Base-by-base conservation (phyloP, 2,329 filamentous ascomycete species). In the Trichoderma endophyticum region DNA sequence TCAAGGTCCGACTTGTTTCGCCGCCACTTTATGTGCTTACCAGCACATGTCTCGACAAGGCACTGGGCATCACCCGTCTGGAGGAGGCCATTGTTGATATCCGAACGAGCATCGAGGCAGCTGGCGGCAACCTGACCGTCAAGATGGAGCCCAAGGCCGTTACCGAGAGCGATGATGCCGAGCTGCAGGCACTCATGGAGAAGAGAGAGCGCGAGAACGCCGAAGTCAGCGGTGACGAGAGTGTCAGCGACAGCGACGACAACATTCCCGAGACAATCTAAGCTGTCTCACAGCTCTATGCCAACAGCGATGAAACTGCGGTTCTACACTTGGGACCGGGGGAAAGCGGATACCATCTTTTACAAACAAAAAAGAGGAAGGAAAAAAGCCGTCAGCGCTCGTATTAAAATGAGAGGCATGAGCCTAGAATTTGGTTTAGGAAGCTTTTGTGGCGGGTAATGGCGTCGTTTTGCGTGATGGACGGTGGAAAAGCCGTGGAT, bases 91-190 rank as follows among this genome's bases (percentile, higher is more conserved):
- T 99, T 77, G 87, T 92, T 78, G 93, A 95, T 77, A 95, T 99
- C 78, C 89, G 92, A 78, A 88, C 85, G 79, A 94, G 88, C 82
- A 99, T 99, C 80, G 89, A 91, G 80, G 86, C 83, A 60, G 89
- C 92, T 1, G 93, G 93, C 69, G 96, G 96, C 73, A 90, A 90
- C 80, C 92, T 95, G 79, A 88, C 91, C 57, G 92, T 98, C 77
- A 97, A 97, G 90, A 99, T 99, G 96, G 95, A 96, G 79, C 96
- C 96, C 77, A 98, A 98, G 90, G 96, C 97, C 5, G 96, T 99
- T 74, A 99, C 96, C 1, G 97, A 98, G 88, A 97, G 94, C 82
- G 97, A 99, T 79, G 96, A 99, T 80, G 96, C 95, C 30, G 95
- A 98, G 84, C 87, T 99, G 76, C 94, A 98, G 83, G 96, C 95